phyloP scores from a whole-genome alignment of 78 protist genomes.

The Mastigamoeba balamuthi region DNA sequence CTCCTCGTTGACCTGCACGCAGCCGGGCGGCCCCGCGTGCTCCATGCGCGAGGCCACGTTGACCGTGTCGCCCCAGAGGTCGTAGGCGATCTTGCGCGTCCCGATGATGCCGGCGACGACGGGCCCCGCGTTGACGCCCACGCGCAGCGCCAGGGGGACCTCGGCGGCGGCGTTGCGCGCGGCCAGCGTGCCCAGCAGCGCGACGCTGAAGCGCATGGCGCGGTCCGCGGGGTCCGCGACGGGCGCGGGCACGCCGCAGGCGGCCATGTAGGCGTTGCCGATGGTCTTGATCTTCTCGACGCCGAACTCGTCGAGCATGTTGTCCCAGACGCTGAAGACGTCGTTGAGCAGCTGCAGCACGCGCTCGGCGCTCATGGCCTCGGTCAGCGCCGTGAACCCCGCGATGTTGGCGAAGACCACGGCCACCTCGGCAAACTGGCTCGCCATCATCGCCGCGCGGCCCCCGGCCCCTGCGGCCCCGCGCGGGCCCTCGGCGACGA shows the following conservation, averaged over 20 bases:
- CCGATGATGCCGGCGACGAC: neutral
- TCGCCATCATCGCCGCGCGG: constrained; percentile 5
- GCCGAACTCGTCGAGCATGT: constrained; percentile 37
- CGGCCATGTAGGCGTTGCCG: constrained; percentile 5
- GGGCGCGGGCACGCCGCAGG: neutral
- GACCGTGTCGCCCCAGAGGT: neutral
- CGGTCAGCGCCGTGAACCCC: constrained; percentile 58
- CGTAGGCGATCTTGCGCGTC: neutral
- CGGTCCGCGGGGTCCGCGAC: neutral
- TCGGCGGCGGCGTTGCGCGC: neutral
- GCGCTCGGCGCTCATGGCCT: constrained; percentile 27
- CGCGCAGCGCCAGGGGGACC: neutral
- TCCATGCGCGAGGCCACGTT: neutral
- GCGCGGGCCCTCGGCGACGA: neutral
- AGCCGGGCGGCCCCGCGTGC: neutral
- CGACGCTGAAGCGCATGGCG: neutral
- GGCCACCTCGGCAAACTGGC: constrained; percentile 12
- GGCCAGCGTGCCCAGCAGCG: neutral
- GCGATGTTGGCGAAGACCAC: constrained; percentile 60
- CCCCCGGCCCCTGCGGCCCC: neutral
- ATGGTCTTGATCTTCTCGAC: constrained; percentile 72
- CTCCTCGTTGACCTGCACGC: constrained; percentile 30
- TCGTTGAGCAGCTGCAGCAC: constrained; percentile 46
- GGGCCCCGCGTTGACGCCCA: neutral
- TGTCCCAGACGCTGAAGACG: constrained; percentile 21